A percentile compares a stretch with the other conserved stretches of the same genome.
These are phyloP conservation scores for Sechiopsis laciniata DNA, from an alignment of 306 rosid genomes.

Conservation along the genomic window DNA sequence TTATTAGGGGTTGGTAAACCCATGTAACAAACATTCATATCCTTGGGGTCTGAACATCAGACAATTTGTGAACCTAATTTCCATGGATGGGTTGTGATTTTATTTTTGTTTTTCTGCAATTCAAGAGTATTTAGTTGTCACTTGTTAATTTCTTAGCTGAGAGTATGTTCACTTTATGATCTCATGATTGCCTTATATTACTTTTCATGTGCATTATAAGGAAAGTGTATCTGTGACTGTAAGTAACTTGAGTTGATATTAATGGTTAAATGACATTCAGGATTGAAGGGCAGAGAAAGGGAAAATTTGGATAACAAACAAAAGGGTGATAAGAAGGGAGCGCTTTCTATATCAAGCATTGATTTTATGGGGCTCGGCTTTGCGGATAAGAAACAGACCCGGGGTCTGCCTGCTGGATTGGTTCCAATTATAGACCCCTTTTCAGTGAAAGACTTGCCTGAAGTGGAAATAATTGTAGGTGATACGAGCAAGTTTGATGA, in stretches of 20 bases:
- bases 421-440: conserved; percentile 66
- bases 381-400: conserved; percentile 63
- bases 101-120: not conserved
- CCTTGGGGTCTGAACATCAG: not conserved
- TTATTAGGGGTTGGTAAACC: not conserved
- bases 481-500: conserved; percentile 49
- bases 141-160: not conserved
- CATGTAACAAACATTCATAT: not conserved
- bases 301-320: conserved; percentile 24
- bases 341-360: conserved; percentile 57
- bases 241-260: conserved; percentile 33
- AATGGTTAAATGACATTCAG: conserved; percentile 33
- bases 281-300: conserved; percentile 29
- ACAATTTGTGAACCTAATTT: not conserved
- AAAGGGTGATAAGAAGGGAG: conserved; percentile 42
- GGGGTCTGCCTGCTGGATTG: conserved; percentile 71
- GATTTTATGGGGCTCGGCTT: conserved; percentile 81
- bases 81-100: not conserved
- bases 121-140: not conserved
- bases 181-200: conserved; percentile 1
- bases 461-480: conserved; percentile 81
- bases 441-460: conserved; percentile 42
- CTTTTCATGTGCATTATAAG: not conserved
- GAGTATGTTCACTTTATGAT: not conserved
- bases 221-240: not conserved